Evolutionary conservation across 2,329 filamentous ascomycete species (phyloP).

Genomic region (Gnomoniopsis smithogilvyi): DNA sequence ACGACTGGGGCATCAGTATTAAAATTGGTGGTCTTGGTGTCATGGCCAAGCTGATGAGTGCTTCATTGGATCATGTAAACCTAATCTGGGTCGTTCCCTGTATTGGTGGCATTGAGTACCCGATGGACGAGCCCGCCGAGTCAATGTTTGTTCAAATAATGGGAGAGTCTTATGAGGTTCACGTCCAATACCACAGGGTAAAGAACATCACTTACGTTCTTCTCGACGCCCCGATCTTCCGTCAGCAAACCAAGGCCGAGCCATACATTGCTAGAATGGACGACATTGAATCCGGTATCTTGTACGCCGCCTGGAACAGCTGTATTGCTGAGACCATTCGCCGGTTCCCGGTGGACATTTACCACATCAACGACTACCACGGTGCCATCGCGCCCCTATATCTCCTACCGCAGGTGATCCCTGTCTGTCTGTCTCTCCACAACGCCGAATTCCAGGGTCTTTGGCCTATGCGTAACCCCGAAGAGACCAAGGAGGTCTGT

Average conservation of each 20-base stretch:
- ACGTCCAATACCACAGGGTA: constrained; percentile 61
- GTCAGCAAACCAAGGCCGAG: constrained; percentile 56
- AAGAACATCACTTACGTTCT: constrained; percentile 34
- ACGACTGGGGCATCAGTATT: constrained; percentile 68
- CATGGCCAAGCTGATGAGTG: constrained; percentile 68
- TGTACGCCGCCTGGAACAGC: constrained; percentile 68
- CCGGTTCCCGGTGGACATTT: constrained; percentile 49
- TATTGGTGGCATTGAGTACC: constrained; percentile 63
- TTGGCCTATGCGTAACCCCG: constrained; percentile 62
- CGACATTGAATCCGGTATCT: constrained; percentile 62
- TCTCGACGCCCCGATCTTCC: constrained; percentile 62
- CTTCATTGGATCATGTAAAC: constrained; percentile 61
- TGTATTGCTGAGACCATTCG: constrained; percentile 63
- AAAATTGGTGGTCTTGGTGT: constrained; percentile 70
- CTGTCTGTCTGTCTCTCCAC: constrained; percentile 61
- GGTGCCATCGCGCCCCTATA: constrained; percentile 55
- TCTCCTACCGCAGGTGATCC: constrained; percentile 59
- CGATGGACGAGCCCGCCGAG: constrained; percentile 54
- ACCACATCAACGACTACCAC: constrained; percentile 37
- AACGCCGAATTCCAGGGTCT: constrained; percentile 67
- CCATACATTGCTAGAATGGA: constrained; percentile 67
- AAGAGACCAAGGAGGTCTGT: constrained; percentile 60
- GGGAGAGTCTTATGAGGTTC: constrained; percentile 57
- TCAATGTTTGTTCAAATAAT: constrained; percentile 62
- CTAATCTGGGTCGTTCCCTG: constrained; percentile 64